A percentile compares a stretch with the other conserved stretches of the same genome.
phyloP scores from a whole-genome alignment of 495 filamentous ascomycete genomes.

The Neurospora sp. region DNA sequence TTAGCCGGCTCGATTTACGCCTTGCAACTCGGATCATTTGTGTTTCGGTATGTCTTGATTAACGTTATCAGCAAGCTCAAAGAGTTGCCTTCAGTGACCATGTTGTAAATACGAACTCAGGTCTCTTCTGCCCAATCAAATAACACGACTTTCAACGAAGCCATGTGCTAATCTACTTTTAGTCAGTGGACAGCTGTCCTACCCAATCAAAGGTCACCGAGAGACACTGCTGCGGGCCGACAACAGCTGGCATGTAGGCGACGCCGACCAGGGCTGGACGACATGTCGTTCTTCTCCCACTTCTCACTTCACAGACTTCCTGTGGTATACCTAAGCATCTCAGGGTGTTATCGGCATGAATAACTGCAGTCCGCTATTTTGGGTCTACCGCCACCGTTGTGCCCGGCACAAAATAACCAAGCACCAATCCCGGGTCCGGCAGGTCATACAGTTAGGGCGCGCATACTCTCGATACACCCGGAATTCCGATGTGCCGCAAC shows the following conservation, averaged over 20 bases:
- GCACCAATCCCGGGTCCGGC: background rate
- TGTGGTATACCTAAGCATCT: background rate
- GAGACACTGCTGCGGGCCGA: background rate
- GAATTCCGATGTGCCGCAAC: background rate
- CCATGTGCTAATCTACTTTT: background rate
- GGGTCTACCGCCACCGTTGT: background rate
- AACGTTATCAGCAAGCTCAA: background rate
- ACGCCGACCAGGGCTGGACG: background rate
- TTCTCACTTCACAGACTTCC: background rate
- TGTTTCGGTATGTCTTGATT: background rate
- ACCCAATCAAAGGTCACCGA: background rate
- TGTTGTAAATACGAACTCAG: background rate
- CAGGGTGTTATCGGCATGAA: background rate
- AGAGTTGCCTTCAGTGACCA: background rate
- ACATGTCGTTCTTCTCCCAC: background rate
- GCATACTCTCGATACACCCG: background rate
- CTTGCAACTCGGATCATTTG: background rate
- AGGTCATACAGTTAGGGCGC: background rate
- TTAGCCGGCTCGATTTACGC: background rate
- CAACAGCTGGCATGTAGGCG: background rate
- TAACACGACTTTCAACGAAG: background rate
- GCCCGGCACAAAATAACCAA: background rate
- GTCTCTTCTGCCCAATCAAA: background rate
- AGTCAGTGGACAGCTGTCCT: background rate
- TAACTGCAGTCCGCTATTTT: background rate